Base-by-base conservation (phyloP, 306 rosid genomes). In the Pterocarpus macrocarpus region DNA sequence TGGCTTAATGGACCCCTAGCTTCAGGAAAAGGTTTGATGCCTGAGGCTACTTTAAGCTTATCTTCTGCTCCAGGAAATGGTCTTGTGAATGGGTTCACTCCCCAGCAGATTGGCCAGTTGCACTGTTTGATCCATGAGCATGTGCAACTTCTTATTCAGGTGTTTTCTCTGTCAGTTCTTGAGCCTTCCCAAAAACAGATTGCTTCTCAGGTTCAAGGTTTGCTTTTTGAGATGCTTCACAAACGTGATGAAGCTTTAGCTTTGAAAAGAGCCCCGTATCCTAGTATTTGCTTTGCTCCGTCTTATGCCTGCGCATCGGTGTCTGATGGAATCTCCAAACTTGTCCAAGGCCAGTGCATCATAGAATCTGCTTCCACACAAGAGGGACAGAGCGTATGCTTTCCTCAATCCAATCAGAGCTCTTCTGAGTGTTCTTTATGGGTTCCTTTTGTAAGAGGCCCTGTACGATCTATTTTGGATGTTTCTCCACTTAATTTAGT, bases 61-160 rank as follows among this genome's bases (percentile, higher is more conserved):
- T 85, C 89, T 85, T 84, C 84, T 32, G 47, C 93, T 75, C 75
- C 85, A 61, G 84, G 87, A 75, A 85, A 82, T 69, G 86, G 89
- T 75, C 86, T 80, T 81, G 82, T 90, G 58, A 95, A 88, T 68
- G 98, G 99, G 70, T 95, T 95, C 80, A 89, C 98, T 70, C 85
- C 85, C 61, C 88, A 85, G 62, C 99, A 95, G 85, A 89, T 95
- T 50, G 92, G 93, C 76, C 98, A 90, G 78, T 84, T 95, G 87
- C 88, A 93, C 85, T 67, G 80, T 83, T 88, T 95, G 92, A 89
- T 93, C 74, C 92, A 95, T 32, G 97, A 95, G 82, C 99, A 93
- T 71, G 90, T 90, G 80, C 99, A 95, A 74, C 96, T 95, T 80
- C 98, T 93, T 65, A 85, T 95, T 88, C 99, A 95, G 89, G 92